Conservation (phyloP, 345 rosid species). For the Arabidopsis arenosa region DNA sequence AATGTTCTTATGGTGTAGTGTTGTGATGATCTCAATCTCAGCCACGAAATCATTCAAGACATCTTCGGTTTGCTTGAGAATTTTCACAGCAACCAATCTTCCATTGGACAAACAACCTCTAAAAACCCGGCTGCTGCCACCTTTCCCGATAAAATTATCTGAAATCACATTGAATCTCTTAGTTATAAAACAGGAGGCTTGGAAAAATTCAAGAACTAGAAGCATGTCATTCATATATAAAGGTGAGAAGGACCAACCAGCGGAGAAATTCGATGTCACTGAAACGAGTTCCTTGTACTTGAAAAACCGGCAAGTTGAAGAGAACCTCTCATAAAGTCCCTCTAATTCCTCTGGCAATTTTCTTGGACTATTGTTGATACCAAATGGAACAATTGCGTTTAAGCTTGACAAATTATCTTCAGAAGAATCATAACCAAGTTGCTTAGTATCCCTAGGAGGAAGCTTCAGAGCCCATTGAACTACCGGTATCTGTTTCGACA, state of each 20-base stretch:
- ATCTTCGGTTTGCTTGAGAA: slow-evolving; percentile 76
- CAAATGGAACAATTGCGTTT: slow-evolving; percentile 59
- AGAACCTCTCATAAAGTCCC: slow-evolving; percentile 68
- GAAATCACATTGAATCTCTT: slow-evolving; percentile 33
- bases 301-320: slow-evolving; percentile 79
- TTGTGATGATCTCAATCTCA: slow-evolving; percentile 85
- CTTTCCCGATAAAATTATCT: slow-evolving; percentile 89
- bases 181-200: slow-evolving; percentile 12
- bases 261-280: slow-evolving; percentile 72
- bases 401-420: slow-evolving; percentile 41
- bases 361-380: slow-evolving; percentile 41
- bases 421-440: slow-evolving; percentile 32
- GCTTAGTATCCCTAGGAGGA: slow-evolving; percentile 59
- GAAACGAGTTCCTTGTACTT: slow-evolving; percentile 71
- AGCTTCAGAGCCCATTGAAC: slow-evolving; percentile 71
- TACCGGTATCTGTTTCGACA: slow-evolving; percentile 61
- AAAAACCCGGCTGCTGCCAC: slow-evolving; percentile 92
- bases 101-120: slow-evolving; percentile 79
- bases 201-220: neutral
- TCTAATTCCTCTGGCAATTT: slow-evolving; percentile 62
- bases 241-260: slow-evolving; percentile 56
- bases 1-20: slow-evolving; percentile 77
- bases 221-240: slow-evolving; percentile 16
- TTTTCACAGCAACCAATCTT: slow-evolving; percentile 91
- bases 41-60: slow-evolving; percentile 69